Evolutionary conservation across 108 stramenopile genomes (phyloP).

Genomic region (Cafeteria roenbergensis): DNA sequence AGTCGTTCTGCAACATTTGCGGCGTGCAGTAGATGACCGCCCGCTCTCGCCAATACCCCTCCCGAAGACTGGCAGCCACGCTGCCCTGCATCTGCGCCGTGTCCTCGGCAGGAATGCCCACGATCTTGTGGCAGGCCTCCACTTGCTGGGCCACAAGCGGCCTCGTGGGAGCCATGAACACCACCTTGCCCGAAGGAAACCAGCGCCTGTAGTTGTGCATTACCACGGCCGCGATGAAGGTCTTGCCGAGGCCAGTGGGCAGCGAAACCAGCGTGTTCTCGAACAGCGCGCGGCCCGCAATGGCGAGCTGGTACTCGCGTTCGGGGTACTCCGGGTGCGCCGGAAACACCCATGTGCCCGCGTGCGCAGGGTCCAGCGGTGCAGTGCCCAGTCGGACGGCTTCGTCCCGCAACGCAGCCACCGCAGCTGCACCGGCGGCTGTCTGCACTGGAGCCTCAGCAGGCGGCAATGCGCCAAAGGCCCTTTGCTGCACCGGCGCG

Average conservation of each 20-base stretch:
- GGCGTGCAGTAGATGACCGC: conserved; percentile 92
- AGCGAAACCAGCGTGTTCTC: conserved; percentile 79
- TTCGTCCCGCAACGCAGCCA: no score
- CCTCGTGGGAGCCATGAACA: conserved; percentile 72
- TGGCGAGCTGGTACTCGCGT: conserved; percentile 71
- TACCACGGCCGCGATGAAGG: conserved; percentile 87
- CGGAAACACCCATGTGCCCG: conserved; percentile 76
- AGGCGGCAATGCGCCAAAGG: no score
- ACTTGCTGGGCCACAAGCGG: conserved; percentile 90
- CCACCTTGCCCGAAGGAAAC: conserved; percentile 39
- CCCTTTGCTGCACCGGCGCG: no score
- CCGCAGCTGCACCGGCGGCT: no score
- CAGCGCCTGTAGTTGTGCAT: conserved; percentile 91
- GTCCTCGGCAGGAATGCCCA: conserved; percentile 55
- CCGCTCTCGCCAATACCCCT: no score
- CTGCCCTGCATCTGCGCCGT: conserved; percentile 66
- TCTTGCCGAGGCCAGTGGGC: conserved; percentile 96
- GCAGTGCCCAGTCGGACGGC: no score
- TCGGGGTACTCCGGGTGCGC: conserved; percentile 48
- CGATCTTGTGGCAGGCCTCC: conserved; percentile 66
- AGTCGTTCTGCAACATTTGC: conserved; percentile 78
- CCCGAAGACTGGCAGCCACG: conserved; percentile 10
- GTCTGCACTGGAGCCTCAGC: no score
- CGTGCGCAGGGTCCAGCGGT: no score
- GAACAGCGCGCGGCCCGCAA: conserved; percentile 54